Evolutionary conservation across 2,329 filamentous ascomycete species (phyloP).

Genomic region (Thelonectria olida): DNA sequence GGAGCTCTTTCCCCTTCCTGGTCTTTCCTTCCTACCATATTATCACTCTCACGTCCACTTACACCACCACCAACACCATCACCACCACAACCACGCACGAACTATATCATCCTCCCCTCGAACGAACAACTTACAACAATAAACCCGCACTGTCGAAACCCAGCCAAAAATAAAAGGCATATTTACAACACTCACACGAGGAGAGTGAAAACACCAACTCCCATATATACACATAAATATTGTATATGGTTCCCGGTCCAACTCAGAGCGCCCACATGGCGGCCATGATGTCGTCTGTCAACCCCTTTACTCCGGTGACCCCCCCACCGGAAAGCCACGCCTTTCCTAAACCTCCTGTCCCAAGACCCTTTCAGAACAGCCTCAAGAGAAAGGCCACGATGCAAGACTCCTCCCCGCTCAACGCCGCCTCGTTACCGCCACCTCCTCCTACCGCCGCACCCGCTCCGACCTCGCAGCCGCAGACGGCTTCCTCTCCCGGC

Average conservation of each 20-base stretch:
- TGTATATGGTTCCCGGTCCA: conserved; percentile 30
- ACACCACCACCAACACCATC: neutral
- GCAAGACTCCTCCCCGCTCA: conserved; percentile 33
- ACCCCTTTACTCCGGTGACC: conserved; percentile 42
- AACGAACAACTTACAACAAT: too few relatives aligned
- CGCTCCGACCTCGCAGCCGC: conserved; percentile 36
- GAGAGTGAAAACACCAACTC: neutral
- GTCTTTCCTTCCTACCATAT: conserved; percentile 29
- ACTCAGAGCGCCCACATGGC: conserved; percentile 36
- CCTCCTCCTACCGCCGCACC: conserved; percentile 27
- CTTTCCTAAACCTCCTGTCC: conserved; percentile 43
- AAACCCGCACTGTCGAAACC: neutral
- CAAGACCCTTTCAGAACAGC: conserved; percentile 40
- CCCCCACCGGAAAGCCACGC: conserved; percentile 41
- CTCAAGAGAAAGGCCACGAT: conserved; percentile 40
- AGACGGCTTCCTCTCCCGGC: conserved; percentile 31
- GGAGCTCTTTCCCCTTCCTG: conserved; percentile 24
- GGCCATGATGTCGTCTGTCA: conserved; percentile 45
- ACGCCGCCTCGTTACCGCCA: conserved; percentile 32
- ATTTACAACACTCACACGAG: neutral
- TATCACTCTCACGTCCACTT: conserved; percentile 3
- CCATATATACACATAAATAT: conserved; percentile 18
- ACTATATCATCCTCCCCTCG: neutral
- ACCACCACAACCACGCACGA: neutral
- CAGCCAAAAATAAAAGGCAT: neutral